Base-by-base conservation (phyloP, 257 asterid species). In the Paulownia fortunei region DNA sequence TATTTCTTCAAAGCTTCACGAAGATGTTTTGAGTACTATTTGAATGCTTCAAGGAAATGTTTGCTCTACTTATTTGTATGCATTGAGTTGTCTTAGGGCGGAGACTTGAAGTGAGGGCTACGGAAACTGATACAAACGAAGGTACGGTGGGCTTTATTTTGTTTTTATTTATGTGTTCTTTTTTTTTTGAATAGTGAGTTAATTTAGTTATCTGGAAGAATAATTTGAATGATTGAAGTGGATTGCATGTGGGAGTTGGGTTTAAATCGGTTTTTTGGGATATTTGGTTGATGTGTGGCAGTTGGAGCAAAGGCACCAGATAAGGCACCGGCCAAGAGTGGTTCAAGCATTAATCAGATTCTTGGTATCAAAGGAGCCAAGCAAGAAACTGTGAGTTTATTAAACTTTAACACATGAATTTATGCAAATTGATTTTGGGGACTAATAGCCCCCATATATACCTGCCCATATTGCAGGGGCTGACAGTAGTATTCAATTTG, bases 121-220 rank as follows among this genome's bases (percentile, higher is more conserved):
- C 97, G 65, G 99, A 92, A 81, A 90, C 91, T 54, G 99, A 92
- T 78, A 85, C 95, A 19, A 79, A 91, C 77, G 86, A 93, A 87
- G 89, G 99, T 90, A 64, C 44, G 83, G 2, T 41, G 67, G 63
- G 16, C 21, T 65, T 39, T 26, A n/a, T 69, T n/a, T 63, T 26
- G 2, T 24, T 19, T 47, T 6, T 8, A 16, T 34, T 55, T 27
- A 36, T n/a, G n/a, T n/a, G n/a, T 26, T 54, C 44, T 41, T 71
- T n/a, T 54, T 23, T 61, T 61, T 44, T 34, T 24, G 12, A 58
- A 24, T 32, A 6, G 61, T 3, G 27, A 26, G 47, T 19, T 73
- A 19, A 21, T 75, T 79, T 26, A 10, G 55, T 74, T 12, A 13
- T 34, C 13, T 66, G 58, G 71, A 58, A 54, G 58, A 30, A 41